Evolutionary conservation across 257 asterid genomes (phyloP).

Genomic region (Solanum sejunctum): DNA sequence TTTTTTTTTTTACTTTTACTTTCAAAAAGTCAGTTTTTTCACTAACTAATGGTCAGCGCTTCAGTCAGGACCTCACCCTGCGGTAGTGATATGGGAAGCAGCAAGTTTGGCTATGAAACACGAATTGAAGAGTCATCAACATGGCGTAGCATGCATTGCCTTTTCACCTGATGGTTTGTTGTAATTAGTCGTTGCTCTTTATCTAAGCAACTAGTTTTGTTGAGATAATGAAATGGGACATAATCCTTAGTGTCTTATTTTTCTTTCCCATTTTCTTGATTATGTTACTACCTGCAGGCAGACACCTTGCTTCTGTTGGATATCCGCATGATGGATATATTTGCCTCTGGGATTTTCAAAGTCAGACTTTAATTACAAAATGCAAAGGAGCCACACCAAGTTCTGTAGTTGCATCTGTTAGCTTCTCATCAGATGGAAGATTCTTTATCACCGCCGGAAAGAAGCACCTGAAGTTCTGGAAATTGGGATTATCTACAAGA

Average conservation of each 20-base stretch:
- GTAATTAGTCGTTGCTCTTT: neutral
- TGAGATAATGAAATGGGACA: neutral
- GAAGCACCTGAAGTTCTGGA: constrained; percentile 54
- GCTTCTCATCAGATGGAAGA: constrained; percentile 39
- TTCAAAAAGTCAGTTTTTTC: neutral
- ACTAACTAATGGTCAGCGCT: constrained; percentile 4
- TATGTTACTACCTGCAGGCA: constrained; percentile 23
- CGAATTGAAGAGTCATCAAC: constrained; percentile 52
- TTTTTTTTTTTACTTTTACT: neutral
- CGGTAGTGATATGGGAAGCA: constrained; percentile 47
- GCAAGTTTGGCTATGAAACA: constrained; percentile 19
- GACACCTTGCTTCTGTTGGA: constrained; percentile 54
- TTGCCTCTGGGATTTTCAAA: constrained; percentile 58
- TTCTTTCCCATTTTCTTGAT: neutral
- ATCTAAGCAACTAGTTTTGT: neutral
- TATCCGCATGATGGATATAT: constrained; percentile 50
- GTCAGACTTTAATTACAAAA: constrained; percentile 31
- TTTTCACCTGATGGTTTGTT: constrained; percentile 63
- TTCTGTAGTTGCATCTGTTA: constrained; percentile 34
- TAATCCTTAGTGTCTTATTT: neutral
- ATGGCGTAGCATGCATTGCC: constrained; percentile 56
- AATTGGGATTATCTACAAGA: constrained; percentile 30
- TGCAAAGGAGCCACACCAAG: constrained; percentile 35
- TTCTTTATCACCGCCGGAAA: constrained; percentile 42
- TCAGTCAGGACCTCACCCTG: constrained; percentile 58